Evolutionary conservation across 2,329 filamentous ascomycete species (phyloP).

Genomic region (Alternaria incomplexa): DNA sequence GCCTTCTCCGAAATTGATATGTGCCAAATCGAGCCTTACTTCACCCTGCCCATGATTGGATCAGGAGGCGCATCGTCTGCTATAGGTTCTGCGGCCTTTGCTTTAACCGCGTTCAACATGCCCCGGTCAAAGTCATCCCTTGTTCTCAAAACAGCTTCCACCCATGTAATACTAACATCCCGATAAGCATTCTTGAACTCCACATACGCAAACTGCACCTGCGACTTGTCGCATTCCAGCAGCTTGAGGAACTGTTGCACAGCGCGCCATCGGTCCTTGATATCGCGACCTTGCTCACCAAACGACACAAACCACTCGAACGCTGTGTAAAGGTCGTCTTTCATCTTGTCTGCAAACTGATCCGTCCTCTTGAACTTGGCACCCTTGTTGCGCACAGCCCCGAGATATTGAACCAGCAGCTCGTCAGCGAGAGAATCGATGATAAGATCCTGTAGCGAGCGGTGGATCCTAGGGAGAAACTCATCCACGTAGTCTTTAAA

Average conservation of each 20-base stretch:
- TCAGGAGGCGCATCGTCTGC: slow-evolving; percentile 74
- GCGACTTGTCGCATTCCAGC: slow-evolving; percentile 75
- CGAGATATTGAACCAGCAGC: slow-evolving; percentile 84
- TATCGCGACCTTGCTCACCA: slow-evolving; percentile 58
- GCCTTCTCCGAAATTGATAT: neutral
- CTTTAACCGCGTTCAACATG: slow-evolving; percentile 89
- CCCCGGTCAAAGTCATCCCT: slow-evolving; percentile 93
- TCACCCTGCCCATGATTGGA: slow-evolving; percentile 94
- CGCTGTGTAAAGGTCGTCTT: slow-evolving; percentile 86
- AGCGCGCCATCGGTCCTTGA: slow-evolving; percentile 92
- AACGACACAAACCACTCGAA: slow-evolving; percentile 83
- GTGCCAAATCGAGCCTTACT: slow-evolving; percentile 54
- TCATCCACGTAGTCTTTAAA: slow-evolving; percentile 95
- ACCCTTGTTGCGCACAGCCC: slow-evolving; percentile 83
- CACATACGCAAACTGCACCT: slow-evolving; percentile 78
- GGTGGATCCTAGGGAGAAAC: slow-evolving; percentile 83
- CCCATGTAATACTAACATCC: slow-evolving; percentile 94
- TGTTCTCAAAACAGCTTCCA: slow-evolving; percentile 84
- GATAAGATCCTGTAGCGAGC: slow-evolving; percentile 87
- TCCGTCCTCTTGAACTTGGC: slow-evolving; percentile 87
- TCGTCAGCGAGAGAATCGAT: slow-evolving; percentile 93
- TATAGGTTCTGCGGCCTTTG: slow-evolving; percentile 82
- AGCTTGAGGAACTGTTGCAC: slow-evolving; percentile 83
- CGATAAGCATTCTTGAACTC: slow-evolving; percentile 86
- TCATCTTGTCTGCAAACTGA: slow-evolving; percentile 90